Conservation (phyloP, 208 protist species). For the Strigomonas culicis region DNA sequence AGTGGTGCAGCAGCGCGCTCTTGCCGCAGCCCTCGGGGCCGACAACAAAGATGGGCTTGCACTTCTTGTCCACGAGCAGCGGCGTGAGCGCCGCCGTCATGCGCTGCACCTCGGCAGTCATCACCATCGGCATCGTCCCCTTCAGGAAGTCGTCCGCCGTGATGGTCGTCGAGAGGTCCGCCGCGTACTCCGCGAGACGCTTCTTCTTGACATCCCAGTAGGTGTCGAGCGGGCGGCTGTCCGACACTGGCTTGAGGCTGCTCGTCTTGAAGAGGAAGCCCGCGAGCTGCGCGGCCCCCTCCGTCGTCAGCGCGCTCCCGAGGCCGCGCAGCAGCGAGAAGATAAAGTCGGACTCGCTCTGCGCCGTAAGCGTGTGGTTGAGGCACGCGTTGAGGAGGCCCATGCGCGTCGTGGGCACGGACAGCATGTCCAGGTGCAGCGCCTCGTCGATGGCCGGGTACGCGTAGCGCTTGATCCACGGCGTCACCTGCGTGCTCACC, state of each 20-base stretch:
- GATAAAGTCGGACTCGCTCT: constrained; percentile 73
- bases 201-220: constrained; percentile 65
- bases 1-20: constrained; percentile 76
- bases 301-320: constrained; percentile 39
- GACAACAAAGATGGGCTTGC: constrained; percentile 93
- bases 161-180: constrained; percentile 46
- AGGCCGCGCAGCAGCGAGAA: constrained; percentile 65
- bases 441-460: constrained; percentile 73
- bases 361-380: constrained; percentile 46
- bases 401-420: constrained; percentile 87
- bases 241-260: constrained; percentile 64
- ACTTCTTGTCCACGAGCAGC: constrained; percentile 63
- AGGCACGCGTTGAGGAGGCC: constrained; percentile 88
- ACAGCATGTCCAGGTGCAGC: constrained; percentile 59
- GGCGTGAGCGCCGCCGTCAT: constrained; percentile 77
- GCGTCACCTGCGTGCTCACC: constrained; percentile 35
- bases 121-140: constrained; percentile 55
- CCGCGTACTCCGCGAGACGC: constrained; percentile 55
- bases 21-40: constrained; percentile 97
- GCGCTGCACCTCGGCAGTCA: constrained; percentile 93
- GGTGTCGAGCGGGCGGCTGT: constrained; percentile 82
- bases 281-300: constrained; percentile 65
- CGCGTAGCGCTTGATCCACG: constrained; percentile 81
- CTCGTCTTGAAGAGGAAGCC: constrained; percentile 77
- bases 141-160: constrained; percentile 56